Evolutionary conservation across 768 basidiomycete species (phyloP).

Genomic region (Pleurotus eryngii): DNA sequence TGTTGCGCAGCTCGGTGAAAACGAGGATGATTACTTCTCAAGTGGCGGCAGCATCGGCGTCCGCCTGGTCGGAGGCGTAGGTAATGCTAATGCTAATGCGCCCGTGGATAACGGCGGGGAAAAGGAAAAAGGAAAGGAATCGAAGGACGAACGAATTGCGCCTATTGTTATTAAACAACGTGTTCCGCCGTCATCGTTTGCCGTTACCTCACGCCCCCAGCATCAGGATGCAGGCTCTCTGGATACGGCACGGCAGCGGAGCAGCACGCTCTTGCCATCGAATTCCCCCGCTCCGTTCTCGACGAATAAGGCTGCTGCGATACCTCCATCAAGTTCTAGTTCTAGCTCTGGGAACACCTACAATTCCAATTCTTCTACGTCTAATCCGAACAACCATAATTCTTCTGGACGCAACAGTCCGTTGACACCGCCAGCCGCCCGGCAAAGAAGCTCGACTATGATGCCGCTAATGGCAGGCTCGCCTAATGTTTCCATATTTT

Average conservation of each 20-base stretch:
- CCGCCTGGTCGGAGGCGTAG: constrained; percentile 9
- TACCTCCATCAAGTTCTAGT: not conserved
- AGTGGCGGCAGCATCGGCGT: constrained; percentile 4
- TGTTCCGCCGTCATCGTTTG: constrained; percentile 53
- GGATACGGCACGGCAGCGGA: constrained; percentile 29
- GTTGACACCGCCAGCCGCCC: constrained; percentile 9
- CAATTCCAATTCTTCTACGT: constrained; percentile 7
- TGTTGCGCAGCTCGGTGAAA: not conserved
- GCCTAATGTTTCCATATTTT: constrained; percentile 12
- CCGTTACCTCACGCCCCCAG: constrained; percentile 57
- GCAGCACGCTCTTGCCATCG: constrained; percentile 36
- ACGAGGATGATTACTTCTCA: not conserved
- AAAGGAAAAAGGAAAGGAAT: constrained; percentile 10
- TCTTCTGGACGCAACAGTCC: constrained; percentile 6
- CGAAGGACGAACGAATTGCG: constrained; percentile 29
- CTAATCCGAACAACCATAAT: constrained; percentile 8
- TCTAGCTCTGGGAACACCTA: constrained; percentile 3
- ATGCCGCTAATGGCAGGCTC: constrained; percentile 21
- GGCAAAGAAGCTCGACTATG: constrained; percentile 9
- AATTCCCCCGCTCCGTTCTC: constrained; percentile 15
- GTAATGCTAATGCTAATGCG: not conserved
- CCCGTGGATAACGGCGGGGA: constrained; percentile 4
- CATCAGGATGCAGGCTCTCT: constrained; percentile 8
- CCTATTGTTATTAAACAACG: constrained; percentile 61
- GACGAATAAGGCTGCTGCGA: constrained; percentile 5